A percentile compares a stretch with the other conserved stretches of the same genome.
phyloP scores from a whole-genome alignment of 106 monocot species.

The Phalaenopsis equestris region DNA sequence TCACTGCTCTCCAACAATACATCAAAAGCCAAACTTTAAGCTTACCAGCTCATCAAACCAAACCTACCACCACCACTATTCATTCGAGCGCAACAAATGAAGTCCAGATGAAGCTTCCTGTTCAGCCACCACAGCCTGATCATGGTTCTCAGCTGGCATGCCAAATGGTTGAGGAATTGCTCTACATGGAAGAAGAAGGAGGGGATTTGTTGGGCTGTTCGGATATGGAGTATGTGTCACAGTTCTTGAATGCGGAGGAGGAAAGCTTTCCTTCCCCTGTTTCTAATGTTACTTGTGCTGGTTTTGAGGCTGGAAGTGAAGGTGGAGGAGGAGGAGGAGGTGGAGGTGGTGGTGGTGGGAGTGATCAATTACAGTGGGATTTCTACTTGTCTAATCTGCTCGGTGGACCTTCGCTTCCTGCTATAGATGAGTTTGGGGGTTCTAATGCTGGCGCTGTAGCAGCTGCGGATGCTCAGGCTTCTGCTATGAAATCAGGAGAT shows the following conservation, averaged over 20 bases:
- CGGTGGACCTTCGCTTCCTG: conserved; percentile 2
- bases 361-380: conserved; percentile 4
- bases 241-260: neutral
- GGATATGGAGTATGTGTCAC: too few species aligned
- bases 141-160: neutral
- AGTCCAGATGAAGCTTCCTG: neutral
- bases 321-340: too few species aligned
- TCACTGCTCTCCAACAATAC: conserved; percentile 50
- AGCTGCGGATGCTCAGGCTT: neutral
- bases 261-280: neutral
- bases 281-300: neutral
- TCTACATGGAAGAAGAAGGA: neutral
- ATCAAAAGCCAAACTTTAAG: conserved; percentile 26
- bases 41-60: neutral
- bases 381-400: conserved; percentile 2
- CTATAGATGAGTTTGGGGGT: conserved; percentile 7
- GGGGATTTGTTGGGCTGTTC: neutral
- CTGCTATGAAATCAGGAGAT: neutral
- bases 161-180: conserved; percentile 1
- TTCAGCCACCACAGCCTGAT: neutral
- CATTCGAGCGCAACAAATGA: neutral
- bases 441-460: neutral
- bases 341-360: too few species aligned
- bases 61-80: neutral
- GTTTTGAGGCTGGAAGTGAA: too few species aligned